Evolutionary conservation across 257 asterid genomes (phyloP), one percentile per base, ranked within the genome.

Genomic region (Leonotis leonurus): DNA sequence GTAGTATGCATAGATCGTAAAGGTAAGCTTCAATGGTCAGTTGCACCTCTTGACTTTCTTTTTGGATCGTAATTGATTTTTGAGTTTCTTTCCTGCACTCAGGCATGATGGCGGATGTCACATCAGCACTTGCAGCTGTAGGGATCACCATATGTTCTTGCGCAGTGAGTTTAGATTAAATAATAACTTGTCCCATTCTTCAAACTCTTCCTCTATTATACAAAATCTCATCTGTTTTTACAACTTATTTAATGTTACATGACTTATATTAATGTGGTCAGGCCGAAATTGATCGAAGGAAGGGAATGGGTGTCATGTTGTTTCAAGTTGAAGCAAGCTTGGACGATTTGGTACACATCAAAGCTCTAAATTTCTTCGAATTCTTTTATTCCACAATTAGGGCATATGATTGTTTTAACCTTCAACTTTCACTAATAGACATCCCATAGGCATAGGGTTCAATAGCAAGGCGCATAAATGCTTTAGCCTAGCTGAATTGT

Each of bases 81-180:
- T 9, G 14, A 26, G 36, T 44, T 39, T 11, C 20, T 60, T 41
- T 35, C 40, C 14, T 33, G 29, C 7, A 33, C 26, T 52, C 76
- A 90, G 97, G 96, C 54, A 87, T 90, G 89, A 82, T 90, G 94
- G 97, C 89, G 1, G 97, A 90, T 62, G 60, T 88, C 70, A 83
- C 96, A 45, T 65, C 94, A 65, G 84, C 89, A 56, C 75, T 90
- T 67, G 85, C 95, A 66, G 89, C 95, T 48, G 85, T 43, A 59
- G 90, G 95, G 58, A 57, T 90, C 60, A 67, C 77, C 7, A 88
- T 90, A 63, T 85, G 85, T 69, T 88, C 97, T 71, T 90, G 97
- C 75, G 86, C 81, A 74, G 97, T 90, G 67, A 90, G 97, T 76
- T 71, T 30, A 67, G 41, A 67, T 12, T 48, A 29, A 4, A 65